phyloP scores from a whole-genome alignment of 768 basidiomycete species.

The Tylopilus subfusipes region DNA sequence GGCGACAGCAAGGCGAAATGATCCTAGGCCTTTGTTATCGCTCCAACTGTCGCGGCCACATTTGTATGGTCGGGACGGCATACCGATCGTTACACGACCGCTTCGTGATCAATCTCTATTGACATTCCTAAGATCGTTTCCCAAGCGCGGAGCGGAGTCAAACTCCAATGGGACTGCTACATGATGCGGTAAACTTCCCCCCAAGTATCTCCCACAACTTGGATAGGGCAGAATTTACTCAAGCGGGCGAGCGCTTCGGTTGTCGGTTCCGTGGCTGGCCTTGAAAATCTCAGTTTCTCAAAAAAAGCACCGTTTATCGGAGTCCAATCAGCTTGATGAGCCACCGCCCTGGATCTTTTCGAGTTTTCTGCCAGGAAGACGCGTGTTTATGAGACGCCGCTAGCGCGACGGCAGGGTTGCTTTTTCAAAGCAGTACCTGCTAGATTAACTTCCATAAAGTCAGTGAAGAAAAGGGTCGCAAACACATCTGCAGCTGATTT shows the following conservation, averaged over 20 bases:
- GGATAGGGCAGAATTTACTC: background rate
- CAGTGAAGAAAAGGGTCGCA: slow-evolving; percentile 17
- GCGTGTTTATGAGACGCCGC: slow-evolving; percentile 18
- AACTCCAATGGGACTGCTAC: background rate
- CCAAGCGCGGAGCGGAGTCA: slow-evolving; percentile 13
- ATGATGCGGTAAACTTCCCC: slow-evolving; percentile 1
- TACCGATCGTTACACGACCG: slow-evolving; percentile 18
- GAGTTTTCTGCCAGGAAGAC: slow-evolving; percentile 17
- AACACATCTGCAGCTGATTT: slow-evolving; percentile 20
- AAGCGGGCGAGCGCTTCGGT: background rate
- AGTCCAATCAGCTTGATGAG: slow-evolving; percentile 23
- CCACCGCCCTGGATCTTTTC: slow-evolving; percentile 13
- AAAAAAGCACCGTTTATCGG: slow-evolving; percentile 17
- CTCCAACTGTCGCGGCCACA: slow-evolving; percentile 11
- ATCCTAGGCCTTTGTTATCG: slow-evolving; percentile 15
- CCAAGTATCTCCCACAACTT: slow-evolving; percentile 1
- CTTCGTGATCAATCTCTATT: slow-evolving; percentile 1
- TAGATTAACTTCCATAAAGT: slow-evolving; percentile 14
- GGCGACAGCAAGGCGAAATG: slow-evolving; percentile 21
- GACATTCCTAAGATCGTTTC: background rate
- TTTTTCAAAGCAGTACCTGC: slow-evolving; percentile 2
- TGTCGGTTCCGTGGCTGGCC: slow-evolving; percentile 22
- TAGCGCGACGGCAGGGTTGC: slow-evolving; percentile 5
- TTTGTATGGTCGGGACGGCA: slow-evolving; percentile 22
- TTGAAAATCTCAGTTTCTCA: slow-evolving; percentile 20